Evolutionary conservation across 345 rosid genomes (phyloP).

Genomic region (Geranium rotundifolium): DNA sequence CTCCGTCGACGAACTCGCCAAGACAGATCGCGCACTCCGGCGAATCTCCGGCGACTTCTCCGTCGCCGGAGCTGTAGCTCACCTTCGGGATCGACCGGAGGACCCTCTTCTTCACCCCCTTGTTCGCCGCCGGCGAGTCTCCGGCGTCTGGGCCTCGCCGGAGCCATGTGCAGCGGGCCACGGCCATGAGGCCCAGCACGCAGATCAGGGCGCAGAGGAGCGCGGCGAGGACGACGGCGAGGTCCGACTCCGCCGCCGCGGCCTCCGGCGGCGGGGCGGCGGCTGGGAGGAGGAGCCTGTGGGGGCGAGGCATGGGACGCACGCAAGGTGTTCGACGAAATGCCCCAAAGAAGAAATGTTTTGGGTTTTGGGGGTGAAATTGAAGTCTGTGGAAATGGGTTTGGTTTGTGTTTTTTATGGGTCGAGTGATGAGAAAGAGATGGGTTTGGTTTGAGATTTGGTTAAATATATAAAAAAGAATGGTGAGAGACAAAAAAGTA

Average conservation of each 20-base stretch:
- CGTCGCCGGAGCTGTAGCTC: slow-evolving; percentile 21
- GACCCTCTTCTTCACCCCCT: slow-evolving; percentile 60
- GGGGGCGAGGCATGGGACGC: slow-evolving; percentile 21
- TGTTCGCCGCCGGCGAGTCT: slow-evolving; percentile 19
- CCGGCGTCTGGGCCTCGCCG: slow-evolving; percentile 17
- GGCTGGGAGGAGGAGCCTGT: slow-evolving; percentile 19
- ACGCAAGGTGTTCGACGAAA: background rate
- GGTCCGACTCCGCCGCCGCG: slow-evolving; percentile 37
- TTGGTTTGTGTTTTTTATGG: too few species aligned
- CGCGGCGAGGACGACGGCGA: slow-evolving; percentile 50
- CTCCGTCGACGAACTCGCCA: slow-evolving; percentile 25
- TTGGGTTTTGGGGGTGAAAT: too few species aligned
- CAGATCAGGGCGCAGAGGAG: slow-evolving; percentile 70
- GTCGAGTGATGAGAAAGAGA: too few species aligned
- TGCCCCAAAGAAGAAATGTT: too few species aligned
- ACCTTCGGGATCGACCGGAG: slow-evolving; percentile 57
- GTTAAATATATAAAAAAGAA: too few species aligned
- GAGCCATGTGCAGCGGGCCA: slow-evolving; percentile 49
- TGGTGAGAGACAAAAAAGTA: too few species aligned
- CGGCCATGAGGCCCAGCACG: slow-evolving; percentile 55
- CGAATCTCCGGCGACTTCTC: background rate
- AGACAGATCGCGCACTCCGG: slow-evolving; percentile 37
- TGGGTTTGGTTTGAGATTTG: too few species aligned
- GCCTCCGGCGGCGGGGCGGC: slow-evolving; percentile 31
- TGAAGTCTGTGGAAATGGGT: background rate